Percentiles rank a stretch among this genome's conserved stretches.
These are phyloP conservation scores for Penicillium lividum DNA, from an alignment of 495 filamentous ascomycete genomes.

Conservation along the genomic window DNA sequence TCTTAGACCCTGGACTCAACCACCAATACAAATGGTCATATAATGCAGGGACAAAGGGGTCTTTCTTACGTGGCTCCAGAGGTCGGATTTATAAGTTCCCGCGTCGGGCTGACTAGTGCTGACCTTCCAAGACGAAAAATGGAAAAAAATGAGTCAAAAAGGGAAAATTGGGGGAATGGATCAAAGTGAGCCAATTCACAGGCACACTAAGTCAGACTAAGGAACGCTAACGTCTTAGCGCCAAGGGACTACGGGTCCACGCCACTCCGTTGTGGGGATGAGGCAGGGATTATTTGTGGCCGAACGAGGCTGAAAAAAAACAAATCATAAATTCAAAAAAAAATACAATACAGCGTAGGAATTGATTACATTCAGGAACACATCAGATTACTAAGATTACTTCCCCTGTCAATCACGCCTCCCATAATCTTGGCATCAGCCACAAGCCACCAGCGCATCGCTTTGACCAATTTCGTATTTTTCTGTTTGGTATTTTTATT, in stretches of 20 bases:
- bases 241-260: neutral
- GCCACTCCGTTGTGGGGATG: neutral
- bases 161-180: neutral
- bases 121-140: neutral
- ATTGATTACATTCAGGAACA: neutral
- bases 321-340: neutral
- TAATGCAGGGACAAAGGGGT: neutral
- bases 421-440: neutral
- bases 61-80: neutral
- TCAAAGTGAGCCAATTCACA: neutral
- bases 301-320: neutral
- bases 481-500: neutral
- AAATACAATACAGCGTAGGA: neutral
- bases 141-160: neutral
- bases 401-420: neutral
- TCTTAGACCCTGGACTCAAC: neutral
- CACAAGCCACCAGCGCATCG: neutral
- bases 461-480: neutral
- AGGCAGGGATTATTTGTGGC: neutral
- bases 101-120: neutral
- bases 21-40: neutral
- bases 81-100: neutral
- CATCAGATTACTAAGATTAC: neutral
- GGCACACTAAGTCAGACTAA: neutral
- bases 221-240: neutral